phyloP scores from a whole-genome alignment of 129 eudicot genomes.

The Artemisia tridentata region DNA sequence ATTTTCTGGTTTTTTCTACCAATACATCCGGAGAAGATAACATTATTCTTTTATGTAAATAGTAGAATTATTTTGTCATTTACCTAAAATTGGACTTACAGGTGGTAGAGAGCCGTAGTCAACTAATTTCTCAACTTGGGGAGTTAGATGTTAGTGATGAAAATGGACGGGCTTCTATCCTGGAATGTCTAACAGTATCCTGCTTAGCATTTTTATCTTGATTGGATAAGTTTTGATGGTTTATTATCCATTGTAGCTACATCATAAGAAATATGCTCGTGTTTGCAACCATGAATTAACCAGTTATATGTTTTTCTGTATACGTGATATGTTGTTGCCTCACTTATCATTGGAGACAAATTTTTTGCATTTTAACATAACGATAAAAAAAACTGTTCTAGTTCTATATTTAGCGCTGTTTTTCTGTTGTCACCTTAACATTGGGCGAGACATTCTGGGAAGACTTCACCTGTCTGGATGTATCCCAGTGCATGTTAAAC shows the following conservation, averaged over 20 bases:
- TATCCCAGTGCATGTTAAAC: constrained; percentile 86
- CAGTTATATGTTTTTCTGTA: too few species aligned
- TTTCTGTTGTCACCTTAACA: constrained; percentile 44
- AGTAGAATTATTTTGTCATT: not conserved
- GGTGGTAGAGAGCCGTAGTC: constrained; percentile 84
- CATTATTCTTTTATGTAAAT: not conserved
- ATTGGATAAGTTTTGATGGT: too few species aligned
- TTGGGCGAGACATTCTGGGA: constrained; percentile 72
- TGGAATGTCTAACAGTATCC: constrained; percentile 72
- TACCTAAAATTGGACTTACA: constrained; percentile 21
- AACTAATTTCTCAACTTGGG: constrained; percentile 59
- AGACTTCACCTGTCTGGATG: constrained; percentile 88
- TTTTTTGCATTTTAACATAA: not conserved
- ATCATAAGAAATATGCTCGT: too few species aligned
- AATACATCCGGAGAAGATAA: not conserved
- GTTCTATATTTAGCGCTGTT: constrained; percentile 1
- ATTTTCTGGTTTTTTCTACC: not conserved
- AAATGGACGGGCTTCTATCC: constrained; percentile 44
- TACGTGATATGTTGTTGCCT: too few species aligned
- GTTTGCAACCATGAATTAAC: too few species aligned
- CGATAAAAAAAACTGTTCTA: not conserved
- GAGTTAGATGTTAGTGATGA: constrained; percentile 45
- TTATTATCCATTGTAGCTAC: too few species aligned
- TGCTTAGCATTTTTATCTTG: not conserved
- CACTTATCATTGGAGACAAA: too few species aligned